Evolutionary conservation across 2,329 filamentous ascomycete genomes (phyloP).

Genomic region (Rhinocladiella similis): DNA sequence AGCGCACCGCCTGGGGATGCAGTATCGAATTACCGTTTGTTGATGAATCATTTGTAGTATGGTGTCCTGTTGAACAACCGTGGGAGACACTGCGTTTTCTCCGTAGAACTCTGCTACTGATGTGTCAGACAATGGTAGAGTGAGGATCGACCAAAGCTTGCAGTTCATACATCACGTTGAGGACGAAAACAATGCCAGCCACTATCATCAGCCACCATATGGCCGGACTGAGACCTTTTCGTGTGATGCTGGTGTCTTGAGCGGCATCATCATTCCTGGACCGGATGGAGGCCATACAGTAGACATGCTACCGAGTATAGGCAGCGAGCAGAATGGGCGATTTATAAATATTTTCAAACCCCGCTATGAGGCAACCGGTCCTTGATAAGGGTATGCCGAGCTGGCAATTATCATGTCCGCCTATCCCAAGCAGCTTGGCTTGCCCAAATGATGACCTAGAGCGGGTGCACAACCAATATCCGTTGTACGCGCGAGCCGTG

Average conservation of each 20-base stretch:
- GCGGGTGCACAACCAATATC: no score
- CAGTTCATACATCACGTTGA: not conserved
- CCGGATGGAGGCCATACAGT: not conserved
- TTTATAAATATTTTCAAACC: no score
- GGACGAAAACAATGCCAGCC: not conserved
- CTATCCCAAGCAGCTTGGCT: no score
- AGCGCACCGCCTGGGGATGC: not conserved
- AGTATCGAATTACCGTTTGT: not conserved
- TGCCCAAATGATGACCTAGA: no score
- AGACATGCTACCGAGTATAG: not conserved
- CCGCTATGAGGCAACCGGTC: no score
- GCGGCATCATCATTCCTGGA: not conserved
- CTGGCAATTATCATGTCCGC: no score
- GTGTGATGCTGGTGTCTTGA: no score
- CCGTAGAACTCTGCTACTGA: not conserved
- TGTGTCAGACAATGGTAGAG: not conserved
- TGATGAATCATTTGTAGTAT: not conserved
- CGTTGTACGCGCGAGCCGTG: no score
- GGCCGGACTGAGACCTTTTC: not conserved
- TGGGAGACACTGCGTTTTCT: no score
- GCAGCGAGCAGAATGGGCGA: no score
- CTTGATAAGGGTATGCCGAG: no score
- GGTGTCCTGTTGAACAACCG: not conserved
- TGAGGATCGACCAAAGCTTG: not conserved
- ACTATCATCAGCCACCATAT: not conserved